Evolutionary conservation across 2,329 filamentous ascomycete genomes (phyloP), one percentile per base, ranked within the genome.

Genomic region (Fusarium sp.): DNA sequence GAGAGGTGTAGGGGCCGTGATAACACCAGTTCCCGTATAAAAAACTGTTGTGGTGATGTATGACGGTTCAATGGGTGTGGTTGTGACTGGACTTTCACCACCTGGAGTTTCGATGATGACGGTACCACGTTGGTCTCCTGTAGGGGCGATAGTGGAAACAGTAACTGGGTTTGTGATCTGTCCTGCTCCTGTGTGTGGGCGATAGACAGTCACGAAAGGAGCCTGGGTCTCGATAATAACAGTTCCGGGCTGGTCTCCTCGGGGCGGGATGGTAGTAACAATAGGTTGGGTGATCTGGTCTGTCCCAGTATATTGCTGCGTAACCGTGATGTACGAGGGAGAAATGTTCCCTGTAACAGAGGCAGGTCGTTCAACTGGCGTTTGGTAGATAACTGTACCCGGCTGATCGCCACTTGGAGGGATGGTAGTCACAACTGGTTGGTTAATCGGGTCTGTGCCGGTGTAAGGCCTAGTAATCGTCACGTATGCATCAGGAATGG

Each of bases 341-440:
- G 30, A 32, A 9, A 32, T 32, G 7, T 32, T 32, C 30, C 30
- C 30, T 16, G 30, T 16, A 16, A 32, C 30, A 16, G 30, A 32
- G 16, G 30, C 14, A 7, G 30, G 14, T 16, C 16, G 30, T 32
- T 32, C 7, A 14, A 47, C 61, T 30, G 65, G 67, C 29, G 67
- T 69, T 40, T 69, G 61, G 32, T 70, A 67, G 24, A 69, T 54
- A n/a, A 69, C 59, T 4, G 66, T 69, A n/a, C 66, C 66, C 11
- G 66, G 60, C 16, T 69, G 60, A 12, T 61, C 49, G 24, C 44
- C 59, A 11, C 57, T 44, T 9, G 67, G 67, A 22, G 40, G 24
- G 5, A 66, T 45, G 0, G 61, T 70, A 13, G 53, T 69, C 14
- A 52, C 66, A 11, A 54, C 34, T 1, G 55, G 41, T 13, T 40